Evolutionary conservation across 2,329 filamentous ascomycete species (phyloP).

Genomic region (Rhytidhysteron rufulum): DNA sequence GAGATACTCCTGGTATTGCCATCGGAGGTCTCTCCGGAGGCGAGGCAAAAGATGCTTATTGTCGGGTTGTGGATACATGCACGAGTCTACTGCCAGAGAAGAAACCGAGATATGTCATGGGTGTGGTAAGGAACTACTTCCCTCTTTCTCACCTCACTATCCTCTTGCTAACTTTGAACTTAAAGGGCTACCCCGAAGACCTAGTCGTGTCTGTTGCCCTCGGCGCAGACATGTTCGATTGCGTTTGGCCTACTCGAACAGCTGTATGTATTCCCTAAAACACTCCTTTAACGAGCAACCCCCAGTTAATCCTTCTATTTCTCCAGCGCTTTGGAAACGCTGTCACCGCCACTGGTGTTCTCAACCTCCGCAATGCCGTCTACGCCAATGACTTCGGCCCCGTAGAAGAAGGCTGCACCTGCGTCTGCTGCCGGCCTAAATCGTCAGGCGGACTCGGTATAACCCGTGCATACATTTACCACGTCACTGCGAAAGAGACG

Average conservation of each 20-base stretch:
- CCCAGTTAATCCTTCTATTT: background rate
- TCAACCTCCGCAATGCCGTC: conserved; percentile 75
- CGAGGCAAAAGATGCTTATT: conserved; percentile 91
- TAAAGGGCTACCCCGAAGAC: conserved; percentile 85
- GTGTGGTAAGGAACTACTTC: conserved; percentile 68
- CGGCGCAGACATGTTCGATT: conserved; percentile 99
- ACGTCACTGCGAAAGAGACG: conserved; percentile 91
- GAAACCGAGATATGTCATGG: conserved; percentile 99
- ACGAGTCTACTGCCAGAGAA: conserved; percentile 78
- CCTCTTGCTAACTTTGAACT: conserved; percentile 18
- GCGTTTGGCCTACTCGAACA: conserved; percentile 95
- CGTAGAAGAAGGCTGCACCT: conserved; percentile 78
- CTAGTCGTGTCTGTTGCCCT: conserved; percentile 89
- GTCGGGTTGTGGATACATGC: conserved; percentile 82
- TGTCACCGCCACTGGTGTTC: conserved; percentile 72
- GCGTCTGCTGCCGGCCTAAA: conserved; percentile 67
- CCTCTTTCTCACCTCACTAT: background rate
- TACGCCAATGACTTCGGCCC: conserved; percentile 79
- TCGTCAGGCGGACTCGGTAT: conserved; percentile 72
- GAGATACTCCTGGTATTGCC: conserved; percentile 92
- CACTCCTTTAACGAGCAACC: no score
- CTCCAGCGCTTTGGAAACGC: conserved; percentile 80
- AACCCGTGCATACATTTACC: conserved; percentile 84
- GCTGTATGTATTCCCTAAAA: conserved; percentile 56
- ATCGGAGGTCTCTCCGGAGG: conserved; percentile 94